Conservation (phyloP, 805 yeast species). For the Alloascoidea africana region DNA sequence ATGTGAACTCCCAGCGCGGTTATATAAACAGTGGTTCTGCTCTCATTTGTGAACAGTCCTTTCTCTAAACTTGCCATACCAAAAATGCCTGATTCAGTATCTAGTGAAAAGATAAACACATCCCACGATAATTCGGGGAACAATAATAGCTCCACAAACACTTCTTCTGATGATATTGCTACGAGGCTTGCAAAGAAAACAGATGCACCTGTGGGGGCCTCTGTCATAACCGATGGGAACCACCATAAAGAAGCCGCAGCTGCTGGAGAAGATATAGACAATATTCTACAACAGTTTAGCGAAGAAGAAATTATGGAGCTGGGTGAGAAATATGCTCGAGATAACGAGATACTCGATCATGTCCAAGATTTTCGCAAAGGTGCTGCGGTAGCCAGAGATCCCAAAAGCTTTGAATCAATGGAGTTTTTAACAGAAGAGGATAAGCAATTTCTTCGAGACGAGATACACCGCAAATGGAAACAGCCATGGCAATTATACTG, state of each 20-base stretch:
- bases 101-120: no score
- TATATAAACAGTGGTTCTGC: no score
- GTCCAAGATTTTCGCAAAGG: constrained; percentile 30
- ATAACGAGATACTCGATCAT: constrained; percentile 10
- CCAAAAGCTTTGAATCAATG: constrained; percentile 26
- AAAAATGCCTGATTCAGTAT: no score
- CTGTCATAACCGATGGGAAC: no score
- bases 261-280: constrained; percentile 1
- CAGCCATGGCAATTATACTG: constrained; percentile 26
- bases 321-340: constrained; percentile 7
- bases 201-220: no score
- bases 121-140: no score
- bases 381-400: constrained; percentile 41
- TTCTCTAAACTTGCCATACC: no score
- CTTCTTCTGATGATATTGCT: no score
- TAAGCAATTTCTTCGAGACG: constrained; percentile 22
- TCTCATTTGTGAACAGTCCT: no score
- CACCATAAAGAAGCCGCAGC: not conserved
- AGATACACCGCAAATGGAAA: constrained; percentile 29
- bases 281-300: not conserved
- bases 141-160: no score
- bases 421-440: constrained; percentile 20
- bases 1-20: no score
- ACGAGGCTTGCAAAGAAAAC: no score
- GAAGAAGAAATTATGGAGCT: constrained; percentile 8